Conservation (phyloP, 108 stramenopile genomes). For the Cyclotella sp. region DNA sequence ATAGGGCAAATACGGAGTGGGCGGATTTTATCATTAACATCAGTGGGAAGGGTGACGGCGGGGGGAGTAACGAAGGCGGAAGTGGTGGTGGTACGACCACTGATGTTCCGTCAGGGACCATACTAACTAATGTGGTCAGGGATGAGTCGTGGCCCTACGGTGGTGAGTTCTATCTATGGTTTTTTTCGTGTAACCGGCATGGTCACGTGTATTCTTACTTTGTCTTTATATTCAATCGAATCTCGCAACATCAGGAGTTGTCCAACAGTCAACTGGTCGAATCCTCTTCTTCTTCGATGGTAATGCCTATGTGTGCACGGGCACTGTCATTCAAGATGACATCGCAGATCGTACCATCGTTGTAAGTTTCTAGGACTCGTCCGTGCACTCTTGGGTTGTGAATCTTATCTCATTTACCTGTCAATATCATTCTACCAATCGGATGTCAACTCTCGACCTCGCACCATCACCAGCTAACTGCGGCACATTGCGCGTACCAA, state of each 20-base stretch:
- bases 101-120: background rate
- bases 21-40: constrained; percentile 23
- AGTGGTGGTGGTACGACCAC: background rate
- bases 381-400: background rate
- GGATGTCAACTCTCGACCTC: background rate
- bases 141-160: constrained; percentile 40
- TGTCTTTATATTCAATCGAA: background rate
- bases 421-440: background rate
- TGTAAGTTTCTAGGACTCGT: background rate
- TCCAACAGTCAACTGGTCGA: constrained; percentile 42
- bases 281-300: constrained; percentile 50
- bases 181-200: background rate
- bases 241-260: constrained; percentile 19
- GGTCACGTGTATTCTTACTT: background rate
- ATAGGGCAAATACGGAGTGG: constrained; percentile 32
- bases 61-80: constrained; percentile 4
- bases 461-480: constrained; percentile 35
- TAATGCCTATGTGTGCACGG: constrained; percentile 45
- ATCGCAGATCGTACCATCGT: constrained; percentile 37
- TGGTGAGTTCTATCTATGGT: constrained; percentile 14
- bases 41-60: background rate
- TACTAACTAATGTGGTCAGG: constrained; percentile 2
- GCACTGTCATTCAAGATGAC: constrained; percentile 39
- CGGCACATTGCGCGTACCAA: constrained; percentile 52
- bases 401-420: background rate